Base-by-base conservation (phyloP, 202 grass and related monocot genomes). In the Bolboschoenoplectus hybrid region DNA sequence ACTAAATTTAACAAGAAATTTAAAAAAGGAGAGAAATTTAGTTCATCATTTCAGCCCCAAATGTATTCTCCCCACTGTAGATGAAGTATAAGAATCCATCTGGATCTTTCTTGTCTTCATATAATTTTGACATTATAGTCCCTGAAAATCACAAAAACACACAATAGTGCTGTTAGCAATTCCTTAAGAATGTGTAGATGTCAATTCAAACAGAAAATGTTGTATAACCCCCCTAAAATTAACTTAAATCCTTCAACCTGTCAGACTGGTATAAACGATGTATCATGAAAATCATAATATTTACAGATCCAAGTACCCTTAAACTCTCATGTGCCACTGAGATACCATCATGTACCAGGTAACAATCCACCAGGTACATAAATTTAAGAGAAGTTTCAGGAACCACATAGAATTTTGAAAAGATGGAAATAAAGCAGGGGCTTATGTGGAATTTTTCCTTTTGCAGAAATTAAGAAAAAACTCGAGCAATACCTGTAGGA, bases 31-130 rank as follows among this genome's bases (percentile, higher is more conserved):
- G 6, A 2, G 7, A 16, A 52, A 81, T 87, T 55, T 77, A 88
- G n/a, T 84, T 74, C 46, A 67, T 84, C 41, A 84, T 78, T 65
- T 84, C 44, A 60, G 57, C 65, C 38, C 86, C 86, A 44, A 88
- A 88, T 67, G 86, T 88, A 34, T 88, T 88, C 36, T 88, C 86
- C 34, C 86, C 86, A 78, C 86, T 88, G 60, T 88, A 88, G 67
- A 88, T 84, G 44, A 88, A 84, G 57, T 88, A 88, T 35, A 88
- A 46, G 81, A 88, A 88, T 51, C 86, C 86, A 61, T 88, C 86
- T 49, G 74, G 66, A 47, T 88, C 86, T 77, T 88, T 88, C 49
- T 78, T 88, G 81, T 84, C 81, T 50, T 88, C 86, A 38, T 88
- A 88, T 52, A 88, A 84, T 84, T 88, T 84, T 16, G 81, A 64